phyloP scores from a whole-genome alignment of 2,329 filamentous ascomycete species.

The Ophiosphaerella korrae region DNA sequence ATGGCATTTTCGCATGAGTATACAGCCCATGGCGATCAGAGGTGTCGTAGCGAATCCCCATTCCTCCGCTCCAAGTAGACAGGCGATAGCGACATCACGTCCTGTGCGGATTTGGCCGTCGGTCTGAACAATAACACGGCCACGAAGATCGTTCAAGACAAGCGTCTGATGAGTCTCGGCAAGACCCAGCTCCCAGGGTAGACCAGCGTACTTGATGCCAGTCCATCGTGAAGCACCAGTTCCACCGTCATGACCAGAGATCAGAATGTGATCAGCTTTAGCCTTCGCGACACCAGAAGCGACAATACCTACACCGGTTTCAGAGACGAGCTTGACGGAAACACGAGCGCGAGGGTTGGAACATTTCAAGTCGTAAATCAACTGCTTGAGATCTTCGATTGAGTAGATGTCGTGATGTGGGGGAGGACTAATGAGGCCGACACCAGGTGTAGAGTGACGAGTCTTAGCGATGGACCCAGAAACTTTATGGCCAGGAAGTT shows the following conservation, averaged over 20 bases:
- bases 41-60: constrained; percentile 96
- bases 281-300: constrained; percentile 97
- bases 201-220: constrained; percentile 96
- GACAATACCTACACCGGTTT: constrained; percentile 96
- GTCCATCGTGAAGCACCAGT: constrained; percentile 97
- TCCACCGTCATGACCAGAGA: constrained; percentile 95
- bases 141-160: constrained; percentile 92
- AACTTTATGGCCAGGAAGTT: constrained; percentile 95
- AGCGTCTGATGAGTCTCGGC: constrained; percentile 97
- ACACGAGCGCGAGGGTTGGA: constrained; percentile 89
- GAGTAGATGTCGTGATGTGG: constrained; percentile 99
- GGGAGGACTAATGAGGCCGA: constrained; percentile 93
- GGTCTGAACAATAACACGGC: constrained; percentile 93
- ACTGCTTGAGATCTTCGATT: constrained; percentile 95
- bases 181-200: constrained; percentile 95
- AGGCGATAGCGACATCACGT: constrained; percentile 91
- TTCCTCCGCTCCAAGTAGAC: constrained; percentile 94
- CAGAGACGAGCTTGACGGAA: constrained; percentile 96
- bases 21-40: constrained; percentile 94
- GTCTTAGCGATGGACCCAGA: constrained; percentile 92
- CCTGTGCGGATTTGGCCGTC: constrained; percentile 93
- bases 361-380: constrained; percentile 98
- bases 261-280: constrained; percentile 94
- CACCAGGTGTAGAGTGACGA: constrained; percentile 92
- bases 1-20: constrained; percentile 84